Evolutionary conservation across 163 green algal genomes (phyloP), one percentile per base, ranked within the genome.

Genomic region (Chlamydomonas reinhardtii): DNA sequence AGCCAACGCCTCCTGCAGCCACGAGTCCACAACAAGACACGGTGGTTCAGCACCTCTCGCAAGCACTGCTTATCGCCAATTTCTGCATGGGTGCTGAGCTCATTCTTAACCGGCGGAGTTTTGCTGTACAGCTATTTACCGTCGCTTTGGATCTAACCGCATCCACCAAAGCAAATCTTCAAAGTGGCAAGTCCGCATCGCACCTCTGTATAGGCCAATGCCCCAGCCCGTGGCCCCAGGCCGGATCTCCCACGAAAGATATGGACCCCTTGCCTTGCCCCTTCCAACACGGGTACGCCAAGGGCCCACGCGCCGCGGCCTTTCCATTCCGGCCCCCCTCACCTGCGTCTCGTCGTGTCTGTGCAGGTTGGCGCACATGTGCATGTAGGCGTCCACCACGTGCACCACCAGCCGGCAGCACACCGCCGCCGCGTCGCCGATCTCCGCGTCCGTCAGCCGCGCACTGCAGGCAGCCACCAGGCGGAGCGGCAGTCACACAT

Each of bases 331-430:
- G 43, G 43, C 56, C 8, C 56, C 16, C 69, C 34, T 37, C 39
- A 72, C 56, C 74, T 80, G 4, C 17, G 52, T 70, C 43, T 76
- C 65, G n/a, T 84, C 77, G 48, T 84, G 77, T 20, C 19, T 54
- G 43, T 84, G 77, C 77, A 84, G 77, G 77, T 84, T 84, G 65
- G 77, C 77, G 68, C 77, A 84, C 77, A 84, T 76, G 15, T 84
- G 77, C 77, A 84, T 84, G 43, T 84, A 84, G 25, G 68, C 77
- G 65, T 84, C 77, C 43, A 84, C 48, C 48, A 84, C 77, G 43
- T 70, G 65, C 52, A 84, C 77, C 66, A 84, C 77, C 24, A 68
- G 56, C 19, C 77, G 77, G 48, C 77, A 84, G 64, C 65, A 76
- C n/a, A 76, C 48, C 25, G 61, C 65, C 17, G 77, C 77, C n/a